Conservation (phyloP, 2,329 filamentous ascomycete species). For the Xylaria sp. region DNA sequence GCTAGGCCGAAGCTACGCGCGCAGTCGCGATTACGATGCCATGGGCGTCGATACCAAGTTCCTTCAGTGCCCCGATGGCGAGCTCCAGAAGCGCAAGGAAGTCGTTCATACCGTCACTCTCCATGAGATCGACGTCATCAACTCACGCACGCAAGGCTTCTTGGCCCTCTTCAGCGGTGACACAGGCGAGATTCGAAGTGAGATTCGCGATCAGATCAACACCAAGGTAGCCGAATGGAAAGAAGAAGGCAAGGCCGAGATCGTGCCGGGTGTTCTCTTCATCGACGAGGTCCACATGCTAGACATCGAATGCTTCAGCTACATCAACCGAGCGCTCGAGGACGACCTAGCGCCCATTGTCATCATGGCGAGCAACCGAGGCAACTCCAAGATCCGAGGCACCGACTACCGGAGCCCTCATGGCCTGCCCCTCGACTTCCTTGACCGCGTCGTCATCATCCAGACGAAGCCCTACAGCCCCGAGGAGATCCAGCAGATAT, state of each 20-base stretch:
- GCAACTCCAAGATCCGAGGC: conserved; percentile 87
- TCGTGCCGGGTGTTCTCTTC: conserved; percentile 95
- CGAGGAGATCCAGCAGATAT: conserved; percentile 90
- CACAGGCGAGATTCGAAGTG: conserved; percentile 95
- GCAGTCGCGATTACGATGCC: conserved; percentile 96
- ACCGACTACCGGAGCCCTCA: conserved; percentile 94
- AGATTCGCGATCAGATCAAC: conserved; percentile 98
- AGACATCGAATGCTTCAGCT: conserved; percentile 98
- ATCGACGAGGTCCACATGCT: conserved; percentile 99
- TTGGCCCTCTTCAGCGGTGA: conserved; percentile 96
- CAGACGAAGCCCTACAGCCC: conserved; percentile 83
- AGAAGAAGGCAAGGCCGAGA: conserved; percentile 98
- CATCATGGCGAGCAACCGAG: conserved; percentile 98
- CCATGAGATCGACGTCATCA: conserved; percentile 99
- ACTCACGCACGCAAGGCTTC: conserved; percentile 98
- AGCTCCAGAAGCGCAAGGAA: conserved; percentile 96
- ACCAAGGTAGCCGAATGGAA: conserved; percentile 99
- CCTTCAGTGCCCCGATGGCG: conserved; percentile 94
- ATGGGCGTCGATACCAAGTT: conserved; percentile 99
- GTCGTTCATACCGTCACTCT: conserved; percentile 95
- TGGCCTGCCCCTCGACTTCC: conserved; percentile 91
- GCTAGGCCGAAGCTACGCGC: conserved; percentile 90
- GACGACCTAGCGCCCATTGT: conserved; percentile 94
- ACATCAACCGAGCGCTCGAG: conserved; percentile 95
- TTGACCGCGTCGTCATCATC: conserved; percentile 95